Evolutionary conservation across 768 basidiomycete species (phyloP), one percentile per base, ranked within the genome.

Genomic region (Paxillus ammoniavirescens): DNA sequence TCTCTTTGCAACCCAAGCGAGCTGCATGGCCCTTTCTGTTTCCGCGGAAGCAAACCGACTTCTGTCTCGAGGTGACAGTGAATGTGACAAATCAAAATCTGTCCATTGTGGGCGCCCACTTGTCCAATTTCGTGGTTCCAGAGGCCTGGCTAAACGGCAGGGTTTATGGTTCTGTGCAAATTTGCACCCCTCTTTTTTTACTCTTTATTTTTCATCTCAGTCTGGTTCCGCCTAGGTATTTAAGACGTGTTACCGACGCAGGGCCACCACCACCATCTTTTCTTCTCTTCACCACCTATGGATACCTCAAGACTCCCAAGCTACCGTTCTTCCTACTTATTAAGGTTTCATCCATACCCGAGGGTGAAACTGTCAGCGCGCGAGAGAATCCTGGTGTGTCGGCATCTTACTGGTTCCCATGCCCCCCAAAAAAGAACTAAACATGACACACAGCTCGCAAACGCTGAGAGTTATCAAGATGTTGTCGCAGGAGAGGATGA

Each of bases 341-440:
- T 52, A 6, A 42, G 57, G 7, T 58, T 46, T 23, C 57, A 58
- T 14, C 57, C 57, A n/a, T 58, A 58, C 38, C 55, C 55, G 8
- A 54, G 55, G n/a, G 41, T 52, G 5, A 44, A 38, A 28, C 50
- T 31, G 3, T 52, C 49, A 38, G 48, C 46, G 4, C 55, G 43
- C 12, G 57, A 58, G 37, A 42, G 36, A 3, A 31, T 52, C 17
- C 47, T 56, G 37, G 50, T 52, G 18, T 10, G 43, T 52, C 21
- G 7, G 12, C 17, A 13, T 38, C 38, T 40, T 9, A 9, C n/a
- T 18, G 38, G 6, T 40, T 17, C n/a, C 8, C 17, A 8, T 17
- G 1, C 38, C 17, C 17, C 13, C 10, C 5, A 35, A 35, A 35
- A n/a, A 40, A 40, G 15, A 18, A 7, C n/a, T 18, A 4, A 17